These are phyloP conservation scores for Strobilomyces dryophilus DNA, from an alignment of 768 basidiomycete genomes.

Conservation along the genomic window DNA sequence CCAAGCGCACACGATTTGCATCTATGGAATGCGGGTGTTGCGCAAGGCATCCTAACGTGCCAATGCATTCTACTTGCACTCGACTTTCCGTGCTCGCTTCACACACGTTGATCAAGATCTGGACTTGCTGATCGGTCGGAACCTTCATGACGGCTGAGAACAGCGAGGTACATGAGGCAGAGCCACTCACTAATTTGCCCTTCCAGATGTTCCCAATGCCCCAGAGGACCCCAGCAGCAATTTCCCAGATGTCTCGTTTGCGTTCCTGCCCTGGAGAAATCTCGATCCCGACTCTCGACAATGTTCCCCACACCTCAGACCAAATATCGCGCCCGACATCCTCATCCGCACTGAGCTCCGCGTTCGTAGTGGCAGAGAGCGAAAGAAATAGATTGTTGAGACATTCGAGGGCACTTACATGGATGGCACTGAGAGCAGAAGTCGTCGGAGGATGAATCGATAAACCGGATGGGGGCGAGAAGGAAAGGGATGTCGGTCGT, in stretches of 20 bases:
- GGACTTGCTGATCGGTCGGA: constrained; percentile 57
- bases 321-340: constrained; percentile 55
- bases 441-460: constrained; percentile 88
- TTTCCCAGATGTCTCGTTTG: constrained; percentile 72
- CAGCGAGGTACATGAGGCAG: neutral
- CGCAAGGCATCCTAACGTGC: constrained; percentile 82
- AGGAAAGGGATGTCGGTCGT: constrained; percentile 76
- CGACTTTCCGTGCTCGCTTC: constrained; percentile 49
- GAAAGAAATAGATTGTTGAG: constrained; percentile 87
- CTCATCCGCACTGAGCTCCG: constrained; percentile 40
- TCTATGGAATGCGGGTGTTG: constrained; percentile 60
- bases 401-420: constrained; percentile 83
- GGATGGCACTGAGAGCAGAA: constrained; percentile 77
- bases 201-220: constrained; percentile 78
- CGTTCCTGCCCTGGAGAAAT: constrained; percentile 61
- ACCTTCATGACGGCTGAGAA: constrained; percentile 33
- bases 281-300: constrained; percentile 57
- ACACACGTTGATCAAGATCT: constrained; percentile 63
- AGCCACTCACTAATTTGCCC: constrained; percentile 50
- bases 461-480: constrained; percentile 62
- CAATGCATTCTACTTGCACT: constrained; percentile 74
- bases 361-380: constrained; percentile 46
- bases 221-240: constrained; percentile 82
- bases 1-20: constrained; percentile 40
- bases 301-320: constrained; percentile 60